Percentiles rank a stretch among this genome's conserved stretches.
Conservation (phyloP, 345 rosid genomes). For the Bruguiera parviflora region DNA sequence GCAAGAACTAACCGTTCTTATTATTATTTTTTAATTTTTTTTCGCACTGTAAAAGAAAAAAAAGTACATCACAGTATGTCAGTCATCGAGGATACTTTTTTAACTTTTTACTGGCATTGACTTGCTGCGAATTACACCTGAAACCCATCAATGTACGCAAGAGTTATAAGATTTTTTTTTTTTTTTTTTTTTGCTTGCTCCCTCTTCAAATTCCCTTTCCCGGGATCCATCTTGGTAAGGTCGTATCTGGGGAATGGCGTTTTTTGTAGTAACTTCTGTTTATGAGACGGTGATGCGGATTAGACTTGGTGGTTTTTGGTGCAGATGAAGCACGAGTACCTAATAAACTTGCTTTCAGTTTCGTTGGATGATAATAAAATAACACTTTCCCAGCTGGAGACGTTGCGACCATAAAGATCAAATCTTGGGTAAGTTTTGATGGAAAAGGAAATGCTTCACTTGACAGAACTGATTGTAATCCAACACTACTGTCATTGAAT, state of each 20-base stretch:
- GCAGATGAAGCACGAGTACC: constrained; percentile 46
- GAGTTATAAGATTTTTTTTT: too few species aligned
- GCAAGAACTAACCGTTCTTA: too few species aligned
- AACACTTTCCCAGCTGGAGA: constrained; percentile 63
- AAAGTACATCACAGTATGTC: too few species aligned
- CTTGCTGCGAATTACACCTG: too few species aligned
- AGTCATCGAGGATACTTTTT: background rate
- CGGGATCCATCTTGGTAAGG: too few species aligned
- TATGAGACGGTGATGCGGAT: background rate
- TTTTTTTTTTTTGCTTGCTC: too few species aligned
- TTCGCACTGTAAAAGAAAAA: too few species aligned
- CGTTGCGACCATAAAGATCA: constrained; percentile 43
- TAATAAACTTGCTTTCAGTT: constrained; percentile 58
- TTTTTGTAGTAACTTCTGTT: too few species aligned
- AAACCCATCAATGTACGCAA: too few species aligned
- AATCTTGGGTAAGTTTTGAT: constrained; percentile 48
- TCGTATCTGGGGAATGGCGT: too few species aligned
- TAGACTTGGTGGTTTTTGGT: background rate
- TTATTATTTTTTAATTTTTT: background rate
- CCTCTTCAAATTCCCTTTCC: too few species aligned
- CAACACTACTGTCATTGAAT: constrained; percentile 44
- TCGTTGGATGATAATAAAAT: constrained; percentile 51
- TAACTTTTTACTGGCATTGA: background rate
- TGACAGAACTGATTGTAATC: constrained; percentile 44
- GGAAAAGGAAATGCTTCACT: constrained; percentile 42